Evolutionary conservation across 2,329 filamentous ascomycete genomes (phyloP).

Genomic region (Colletotrichum neosansevieriae): DNA sequence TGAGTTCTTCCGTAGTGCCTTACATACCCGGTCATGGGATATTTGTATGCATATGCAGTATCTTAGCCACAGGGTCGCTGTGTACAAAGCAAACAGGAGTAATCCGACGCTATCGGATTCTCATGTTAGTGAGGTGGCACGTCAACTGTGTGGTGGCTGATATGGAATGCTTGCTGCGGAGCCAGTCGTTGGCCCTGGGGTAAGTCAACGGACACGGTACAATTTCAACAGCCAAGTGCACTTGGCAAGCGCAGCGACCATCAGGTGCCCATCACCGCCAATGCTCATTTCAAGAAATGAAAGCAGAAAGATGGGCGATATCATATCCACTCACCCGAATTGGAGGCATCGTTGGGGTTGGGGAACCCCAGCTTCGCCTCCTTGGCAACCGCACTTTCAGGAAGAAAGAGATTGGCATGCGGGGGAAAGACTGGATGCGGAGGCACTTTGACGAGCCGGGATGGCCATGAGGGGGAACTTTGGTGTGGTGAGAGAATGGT

Average conservation of each 20-base stretch:
- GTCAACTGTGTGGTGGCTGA: background rate
- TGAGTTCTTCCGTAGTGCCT: background rate
- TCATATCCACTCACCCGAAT: constrained; percentile 25
- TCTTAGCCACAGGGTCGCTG: background rate
- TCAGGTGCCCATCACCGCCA: background rate
- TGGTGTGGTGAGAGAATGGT: constrained; percentile 4
- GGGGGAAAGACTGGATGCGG: constrained; percentile 32
- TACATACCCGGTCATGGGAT: background rate
- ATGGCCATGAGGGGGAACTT: background rate
- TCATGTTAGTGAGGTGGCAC: background rate
- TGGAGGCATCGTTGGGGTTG: constrained; percentile 13
- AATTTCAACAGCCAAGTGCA: too few relatives aligned
- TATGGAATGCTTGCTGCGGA: background rate
- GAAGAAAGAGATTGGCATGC: constrained; percentile 28
- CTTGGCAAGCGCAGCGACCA: background rate
- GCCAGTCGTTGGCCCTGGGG: background rate
- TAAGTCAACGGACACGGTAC: too few relatives aligned
- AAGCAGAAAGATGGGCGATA: background rate
- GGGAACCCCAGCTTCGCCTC: constrained; percentile 18
- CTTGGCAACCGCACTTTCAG: constrained; percentile 26
- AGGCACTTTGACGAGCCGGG: constrained; percentile 10
- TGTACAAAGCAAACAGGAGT: background rate
- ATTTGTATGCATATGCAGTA: background rate
- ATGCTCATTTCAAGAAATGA: background rate
- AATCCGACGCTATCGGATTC: background rate